phyloP scores from a whole-genome alignment of 2,329 filamentous ascomycete species.

The Decorospora gaudefroyi region DNA sequence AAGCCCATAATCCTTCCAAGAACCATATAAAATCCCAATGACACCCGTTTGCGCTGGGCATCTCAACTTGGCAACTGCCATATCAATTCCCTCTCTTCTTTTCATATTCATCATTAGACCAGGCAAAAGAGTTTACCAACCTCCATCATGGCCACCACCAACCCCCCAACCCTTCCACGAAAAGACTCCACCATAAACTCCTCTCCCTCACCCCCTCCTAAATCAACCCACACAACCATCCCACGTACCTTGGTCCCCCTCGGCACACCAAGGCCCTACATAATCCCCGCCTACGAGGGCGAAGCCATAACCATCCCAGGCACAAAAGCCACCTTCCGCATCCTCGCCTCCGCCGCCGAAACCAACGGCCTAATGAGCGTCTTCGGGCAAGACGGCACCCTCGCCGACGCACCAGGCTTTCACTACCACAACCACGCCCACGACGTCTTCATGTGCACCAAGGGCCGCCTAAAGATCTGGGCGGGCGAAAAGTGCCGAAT shows the following conservation, averaged over 20 bases:
- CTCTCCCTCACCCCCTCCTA: not conserved
- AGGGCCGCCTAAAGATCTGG: slow-evolving; percentile 25
- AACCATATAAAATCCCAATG: no score
- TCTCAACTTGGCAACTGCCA: no score
- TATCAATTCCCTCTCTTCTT: no score
- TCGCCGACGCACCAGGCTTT: slow-evolving; percentile 26
- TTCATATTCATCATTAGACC: no score
- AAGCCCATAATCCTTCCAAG: no score
- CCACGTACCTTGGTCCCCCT: slow-evolving; percentile 15
- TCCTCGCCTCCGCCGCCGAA: slow-evolving; percentile 22
- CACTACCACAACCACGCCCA: slow-evolving; percentile 28
- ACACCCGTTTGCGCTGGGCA: no score
- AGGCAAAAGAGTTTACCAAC: no score
- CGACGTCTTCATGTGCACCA: slow-evolving; percentile 31
- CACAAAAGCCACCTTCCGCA: slow-evolving; percentile 23
- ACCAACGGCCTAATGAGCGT: slow-evolving; percentile 25
- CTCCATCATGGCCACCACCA: slow-evolving; percentile 1
- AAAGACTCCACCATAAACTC: not conserved
- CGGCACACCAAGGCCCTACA: slow-evolving; percentile 19
- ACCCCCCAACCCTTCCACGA: not conserved
- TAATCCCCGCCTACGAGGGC: slow-evolving; percentile 24
- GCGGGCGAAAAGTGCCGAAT: slow-evolving; percentile 23
- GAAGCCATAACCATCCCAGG: slow-evolving; percentile 23
- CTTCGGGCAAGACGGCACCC: slow-evolving; percentile 24
- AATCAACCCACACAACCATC: not conserved